Percentiles rank a stretch among this genome's conserved stretches.
Evolutionary conservation across 2,329 filamentous ascomycete species (phyloP).

Genomic region (Botrytis squamosa): DNA sequence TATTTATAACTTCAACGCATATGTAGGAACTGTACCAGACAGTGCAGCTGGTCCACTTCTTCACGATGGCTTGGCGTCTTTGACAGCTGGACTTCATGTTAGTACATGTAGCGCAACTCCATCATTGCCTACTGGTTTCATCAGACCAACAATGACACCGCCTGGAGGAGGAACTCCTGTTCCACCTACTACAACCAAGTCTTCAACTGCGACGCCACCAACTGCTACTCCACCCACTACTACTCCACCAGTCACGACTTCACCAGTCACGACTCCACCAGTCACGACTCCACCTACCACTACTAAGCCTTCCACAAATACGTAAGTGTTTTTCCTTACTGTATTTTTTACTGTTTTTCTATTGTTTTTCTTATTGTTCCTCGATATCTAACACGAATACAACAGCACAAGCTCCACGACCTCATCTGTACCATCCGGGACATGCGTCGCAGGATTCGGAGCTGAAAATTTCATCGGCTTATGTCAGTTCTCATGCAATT

Average conservation of each 20-base stretch:
- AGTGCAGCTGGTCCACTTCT: constrained; percentile 33
- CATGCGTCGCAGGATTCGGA: constrained; percentile 31
- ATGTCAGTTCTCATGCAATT: constrained; percentile 38
- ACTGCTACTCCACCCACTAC: neutral
- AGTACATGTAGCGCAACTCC: constrained; percentile 38
- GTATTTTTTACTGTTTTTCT: too few species aligned
- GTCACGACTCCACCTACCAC: constrained; percentile 9
- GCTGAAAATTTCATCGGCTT: constrained; percentile 42
- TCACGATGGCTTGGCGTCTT: constrained; percentile 33
- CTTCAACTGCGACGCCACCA: neutral
- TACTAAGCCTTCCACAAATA: constrained; percentile 17
- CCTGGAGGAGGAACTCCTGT: constrained; percentile 15
- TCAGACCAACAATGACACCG: constrained; percentile 26
- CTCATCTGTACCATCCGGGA: constrained; percentile 12
- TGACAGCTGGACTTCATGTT: constrained; percentile 38
- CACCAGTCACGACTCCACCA: too few species aligned
- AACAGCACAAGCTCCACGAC: constrained; percentile 7
- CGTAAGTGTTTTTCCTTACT: neutral
- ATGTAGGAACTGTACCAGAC: constrained; percentile 29
- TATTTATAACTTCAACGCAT: constrained; percentile 34
- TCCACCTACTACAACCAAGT: constrained; percentile 18
- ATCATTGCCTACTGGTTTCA: constrained; percentile 37
- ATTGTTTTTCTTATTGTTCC: fast-evolving
- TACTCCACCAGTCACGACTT: neutral
- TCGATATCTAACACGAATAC: neutral